Percentiles rank a stretch among this genome's conserved stretches.
Evolutionary conservation across 352 stramenopile genomes (phyloP).

Genomic region (Phytophthora nicotianae): DNA sequence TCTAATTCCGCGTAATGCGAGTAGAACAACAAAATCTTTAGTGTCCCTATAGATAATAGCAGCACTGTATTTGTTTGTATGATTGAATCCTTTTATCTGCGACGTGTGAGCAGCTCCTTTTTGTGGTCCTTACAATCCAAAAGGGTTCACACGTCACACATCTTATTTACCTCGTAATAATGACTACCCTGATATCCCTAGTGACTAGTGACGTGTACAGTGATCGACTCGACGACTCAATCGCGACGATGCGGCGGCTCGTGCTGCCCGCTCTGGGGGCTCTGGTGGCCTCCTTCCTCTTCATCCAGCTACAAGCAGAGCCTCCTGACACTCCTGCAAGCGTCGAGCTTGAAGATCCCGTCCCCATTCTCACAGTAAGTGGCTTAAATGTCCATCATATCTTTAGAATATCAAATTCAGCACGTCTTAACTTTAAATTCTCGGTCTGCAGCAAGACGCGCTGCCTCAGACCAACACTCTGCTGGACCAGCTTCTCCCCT

Average conservation of each 20-base stretch:
- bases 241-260: constrained; percentile 18
- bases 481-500: constrained; percentile 24
- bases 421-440: background rate
- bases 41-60: background rate
- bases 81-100: background rate
- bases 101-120: background rate
- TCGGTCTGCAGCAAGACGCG: constrained; percentile 20
- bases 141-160: background rate
- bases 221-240: constrained; percentile 10
- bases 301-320: constrained; percentile 19
- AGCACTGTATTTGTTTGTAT: background rate
- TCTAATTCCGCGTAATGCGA: background rate
- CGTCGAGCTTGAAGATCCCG: constrained; percentile 5
- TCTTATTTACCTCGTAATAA: constrained; percentile 2
- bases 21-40: background rate
- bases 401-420: background rate
- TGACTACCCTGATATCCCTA: constrained; percentile 2
- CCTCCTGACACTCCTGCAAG: background rate
- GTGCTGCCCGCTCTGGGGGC: constrained; percentile 16
- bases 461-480: constrained; percentile 13
- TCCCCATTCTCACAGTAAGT: constrained; percentile 24
- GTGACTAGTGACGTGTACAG: constrained; percentile 7
- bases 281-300: constrained; percentile 14
- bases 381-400: background rate
- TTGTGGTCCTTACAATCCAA: background rate